Base-by-base conservation (phyloP, 2,329 filamentous ascomycete species). In the Colletotrichum sidae region DNA sequence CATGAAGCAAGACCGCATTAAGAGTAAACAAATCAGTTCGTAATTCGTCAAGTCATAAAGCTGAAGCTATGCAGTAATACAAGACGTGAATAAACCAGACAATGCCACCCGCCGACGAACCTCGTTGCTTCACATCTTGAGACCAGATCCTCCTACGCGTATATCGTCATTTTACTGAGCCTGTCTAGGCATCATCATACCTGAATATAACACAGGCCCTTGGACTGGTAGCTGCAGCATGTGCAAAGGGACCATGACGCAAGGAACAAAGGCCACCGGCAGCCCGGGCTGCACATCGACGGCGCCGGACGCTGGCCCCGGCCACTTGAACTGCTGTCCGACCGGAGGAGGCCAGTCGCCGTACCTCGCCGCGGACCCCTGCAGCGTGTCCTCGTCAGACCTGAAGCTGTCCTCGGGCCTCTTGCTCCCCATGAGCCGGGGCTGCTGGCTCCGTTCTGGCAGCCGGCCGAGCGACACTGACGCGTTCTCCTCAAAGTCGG, bases 161-260 rank as follows among this genome's bases (percentile, higher is more conserved):
- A 3, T 4, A n/a, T 46, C 25, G 44, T 15, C n/a, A n/a, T 17
- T 11, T 46, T 4, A 17, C 10, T 17, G 8, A 33, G 6, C 11
- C 44, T 46, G 17, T 15, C 44, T 46, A 4, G 42, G 13, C 25
- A 25, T 25, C 5, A 15, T 11, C 8, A 38, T 25, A 9, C 55
- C 45, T 9, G n/a, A 38, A 17, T 50, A 57, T 7, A 46, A 34
- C 17, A 49, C 17, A 8, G 55, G 55, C 12, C 13, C 4, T 5
- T 37, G 46, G 25, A 51, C 44, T 1, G 38, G 25, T 12, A 38
- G 34, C 25, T 51, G 55, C 33, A 58, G 1, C 55, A 58, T 51
- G 7, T 50, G 46, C 33, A 58, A 25, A 7, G 55, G 55, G 25
- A 58, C 38, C 55, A 58, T 51, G 13, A 58, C 33, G 7, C 55